Evolutionary conservation across 805 yeast genomes (phyloP), one percentile per base, ranked within the genome.

Genomic region (Wickerhamiella bombiphila): DNA sequence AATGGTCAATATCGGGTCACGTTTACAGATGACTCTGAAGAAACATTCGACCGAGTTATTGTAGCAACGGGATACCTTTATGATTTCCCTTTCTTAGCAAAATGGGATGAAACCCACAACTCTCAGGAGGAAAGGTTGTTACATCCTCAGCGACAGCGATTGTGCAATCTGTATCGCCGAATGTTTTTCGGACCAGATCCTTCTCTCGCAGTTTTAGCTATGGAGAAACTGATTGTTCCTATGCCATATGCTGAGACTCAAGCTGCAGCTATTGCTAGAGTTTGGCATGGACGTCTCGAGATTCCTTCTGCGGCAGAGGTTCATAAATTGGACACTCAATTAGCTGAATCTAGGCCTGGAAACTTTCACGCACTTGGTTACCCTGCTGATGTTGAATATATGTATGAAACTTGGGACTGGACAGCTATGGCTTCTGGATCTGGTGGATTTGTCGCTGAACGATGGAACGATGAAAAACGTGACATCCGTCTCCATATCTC

Each of bases 11-110:
- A n/a, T 6, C 22, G 13, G 0, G 65, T 74, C 2, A 49, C 54
- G 9, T 69, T 76, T 40, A 60, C 47, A 3, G 72, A 72, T 44
- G 83, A 78, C 2, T 45, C 55, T 2, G 53, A 48, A 2, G 46
- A 48, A 1, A 62, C 61, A 26, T 68, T 79, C 29, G 86, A 80
- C 43, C 50, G 52, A 17, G 59, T 81, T 7, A 59, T 80, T 7
- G 78, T 74, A 53, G 79, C 81, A 35, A 80, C 93, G 0, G 93
- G 93, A 1, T 81, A 79, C 54, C 60, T 72, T 33, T 74, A 74
- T 49, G 67, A 72, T 26, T 63, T 70, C 39, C 91, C 93, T 16
- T 78, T 70, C 47, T 54, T 81, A 36, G 64, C 68, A 32, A 44
- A 36, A 39, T 34, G 40, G 48, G 35, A 41, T 43, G 32, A 19